Evolutionary conservation across 768 basidiomycete genomes (phyloP).

Genomic region (Suillus bovinus): DNA sequence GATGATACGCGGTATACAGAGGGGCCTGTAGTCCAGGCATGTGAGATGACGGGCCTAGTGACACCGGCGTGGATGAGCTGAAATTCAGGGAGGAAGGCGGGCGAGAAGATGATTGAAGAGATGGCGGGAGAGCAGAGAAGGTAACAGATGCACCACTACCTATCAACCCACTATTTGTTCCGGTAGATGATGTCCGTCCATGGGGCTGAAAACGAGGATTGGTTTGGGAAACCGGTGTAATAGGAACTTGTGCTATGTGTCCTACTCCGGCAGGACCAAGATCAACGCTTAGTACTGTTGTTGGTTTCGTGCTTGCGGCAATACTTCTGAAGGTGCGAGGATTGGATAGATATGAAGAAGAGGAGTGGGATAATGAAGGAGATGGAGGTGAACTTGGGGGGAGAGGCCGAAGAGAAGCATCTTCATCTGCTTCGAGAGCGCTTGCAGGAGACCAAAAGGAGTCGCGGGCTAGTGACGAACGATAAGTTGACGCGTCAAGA

Average conservation of each 20-base stretch:
- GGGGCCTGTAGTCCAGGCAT: slow-evolving; percentile 67
- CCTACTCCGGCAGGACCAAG: slow-evolving; percentile 78
- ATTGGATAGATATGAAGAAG: slow-evolving; percentile 81
- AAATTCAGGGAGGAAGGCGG: slow-evolving; percentile 38
- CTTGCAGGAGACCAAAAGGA: slow-evolving; percentile 82
- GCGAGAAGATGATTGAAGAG: slow-evolving; percentile 44
- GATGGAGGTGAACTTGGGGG: slow-evolving; percentile 89
- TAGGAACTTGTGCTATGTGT: slow-evolving; percentile 86
- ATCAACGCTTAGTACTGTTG: slow-evolving; percentile 90
- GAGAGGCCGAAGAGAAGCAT: slow-evolving; percentile 87
- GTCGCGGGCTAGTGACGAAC: slow-evolving; percentile 65
- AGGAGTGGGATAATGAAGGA: slow-evolving; percentile 81
- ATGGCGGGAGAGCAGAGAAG: slow-evolving; percentile 68
- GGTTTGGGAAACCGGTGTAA: slow-evolving; percentile 53
- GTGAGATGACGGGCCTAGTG: slow-evolving; percentile 23
- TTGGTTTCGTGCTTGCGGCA: slow-evolving; percentile 91
- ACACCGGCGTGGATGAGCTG: slow-evolving; percentile 30
- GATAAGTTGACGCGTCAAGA: slow-evolving; percentile 48
- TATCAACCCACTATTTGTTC: slow-evolving; percentile 45
- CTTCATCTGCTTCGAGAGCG: slow-evolving; percentile 85
- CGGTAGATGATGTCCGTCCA: slow-evolving; percentile 59
- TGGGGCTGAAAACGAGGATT: slow-evolving; percentile 57
- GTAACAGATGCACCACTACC: slow-evolving; percentile 62
- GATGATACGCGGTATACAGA: slow-evolving; percentile 88
- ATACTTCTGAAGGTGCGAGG: slow-evolving; percentile 81